These are phyloP conservation scores for Maudiozyma turicensis DNA, from an alignment of 805 yeast genomes.

Conservation along the genomic window DNA sequence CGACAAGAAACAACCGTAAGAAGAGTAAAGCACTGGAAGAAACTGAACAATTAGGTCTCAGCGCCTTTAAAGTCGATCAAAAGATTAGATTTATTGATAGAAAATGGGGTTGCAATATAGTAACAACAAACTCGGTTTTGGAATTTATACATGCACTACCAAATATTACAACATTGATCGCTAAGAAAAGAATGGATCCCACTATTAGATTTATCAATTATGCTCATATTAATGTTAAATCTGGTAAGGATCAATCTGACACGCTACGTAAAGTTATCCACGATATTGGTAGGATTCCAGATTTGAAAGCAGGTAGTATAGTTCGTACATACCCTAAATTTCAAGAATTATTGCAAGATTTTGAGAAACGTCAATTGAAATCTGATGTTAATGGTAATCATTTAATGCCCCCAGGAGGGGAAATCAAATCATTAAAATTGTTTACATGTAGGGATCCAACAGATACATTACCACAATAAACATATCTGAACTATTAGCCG, in stretches of 20 bases:
- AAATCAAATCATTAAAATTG: constrained; percentile 37
- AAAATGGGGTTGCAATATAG: constrained; percentile 38
- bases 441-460: constrained; percentile 44
- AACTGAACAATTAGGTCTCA: constrained; percentile 11
- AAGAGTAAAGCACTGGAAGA: background rate
- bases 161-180: constrained; percentile 48
- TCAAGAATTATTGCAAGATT: constrained; percentile 22
- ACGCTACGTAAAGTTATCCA: constrained; percentile 41
- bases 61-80: constrained; percentile 30
- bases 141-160: constrained; percentile 44
- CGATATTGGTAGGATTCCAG: constrained; percentile 52
- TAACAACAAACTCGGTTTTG: constrained; percentile 33
- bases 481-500: background rate
- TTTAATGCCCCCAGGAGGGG: constrained; percentile 42
- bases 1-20: background rate
- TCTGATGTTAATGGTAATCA: constrained; percentile 36
- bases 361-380: constrained; percentile 29
- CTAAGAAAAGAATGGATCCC: constrained; percentile 45
- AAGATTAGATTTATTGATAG: constrained; percentile 39
- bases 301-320: constrained; percentile 38
- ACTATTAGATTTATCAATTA: constrained; percentile 43
- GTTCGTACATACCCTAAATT: constrained; percentile 34
- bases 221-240: constrained; percentile 47
- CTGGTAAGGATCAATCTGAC: constrained; percentile 41
- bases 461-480: constrained; percentile 24